Evolutionary conservation across 2,329 filamentous ascomycete species (phyloP), one percentile per base, ranked within the genome.

Genomic region (Hypoxylon sp.): DNA sequence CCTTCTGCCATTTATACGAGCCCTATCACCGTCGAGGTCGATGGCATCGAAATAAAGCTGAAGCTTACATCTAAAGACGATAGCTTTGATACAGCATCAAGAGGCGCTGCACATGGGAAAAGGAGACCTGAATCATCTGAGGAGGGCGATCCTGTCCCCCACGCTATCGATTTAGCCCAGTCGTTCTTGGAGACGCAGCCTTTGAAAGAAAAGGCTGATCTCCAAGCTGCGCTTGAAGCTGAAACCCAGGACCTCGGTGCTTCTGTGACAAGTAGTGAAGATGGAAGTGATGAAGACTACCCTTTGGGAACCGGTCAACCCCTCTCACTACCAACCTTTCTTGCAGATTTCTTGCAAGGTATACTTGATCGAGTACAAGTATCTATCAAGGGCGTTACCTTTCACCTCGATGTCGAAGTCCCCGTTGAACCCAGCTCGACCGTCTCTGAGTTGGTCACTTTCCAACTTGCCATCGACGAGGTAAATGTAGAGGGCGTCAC

Each of bases 1-100:
- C 94, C 95, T 11, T 91, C 96, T 78, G 93, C 98, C 79, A 91
- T 98, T 72, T 94, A 94, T 79, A 91, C 90, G 59, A 94, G 91
- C 73, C 91, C 93, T 29, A 97, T 98, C 77, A 84, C 88, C 31
- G 88, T 95, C 74, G 92, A 97, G 76, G 86, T 95, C 22, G 90
- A 95, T 73, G 94, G 94, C 19, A 88, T 98, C 67, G 88, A 94
- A 71, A 86, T 97, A 33, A 87, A 90, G 66, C 76, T 93, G 24
- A 85, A 85, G 72, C 83, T 93, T 35, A 73, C 83, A 74, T 75
- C 81, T 68, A 78, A 81, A 46, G 78, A 80, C 10, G 80, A 75
- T 73, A 42, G 42, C 24, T 78, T 73, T 53, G 77, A 75, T 65
- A 72, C 75, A 74, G 71, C 70, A 74, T 72, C 72, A 58, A 76